Conservation (phyloP, 176 grass and related monocot species). For the Triticum dicoccoides region DNA sequence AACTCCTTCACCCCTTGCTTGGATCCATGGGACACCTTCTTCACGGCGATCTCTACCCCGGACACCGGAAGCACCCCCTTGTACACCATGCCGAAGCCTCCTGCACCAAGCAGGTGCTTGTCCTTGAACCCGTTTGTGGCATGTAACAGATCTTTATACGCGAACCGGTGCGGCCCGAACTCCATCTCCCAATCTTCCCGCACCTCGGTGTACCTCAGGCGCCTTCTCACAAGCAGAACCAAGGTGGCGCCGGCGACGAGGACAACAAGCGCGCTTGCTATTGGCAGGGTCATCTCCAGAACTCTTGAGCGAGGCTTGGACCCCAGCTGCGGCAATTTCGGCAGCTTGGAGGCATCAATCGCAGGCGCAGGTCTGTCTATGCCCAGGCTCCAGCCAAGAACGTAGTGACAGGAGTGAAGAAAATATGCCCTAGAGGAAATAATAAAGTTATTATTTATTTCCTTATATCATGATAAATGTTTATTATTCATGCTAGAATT, state of each 20-base stretch:
- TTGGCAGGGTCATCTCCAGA: not conserved
- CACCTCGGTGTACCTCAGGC: not conserved
- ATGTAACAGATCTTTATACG: not conserved
- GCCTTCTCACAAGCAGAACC: not conserved
- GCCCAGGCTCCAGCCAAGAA: not conserved
- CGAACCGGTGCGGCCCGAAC: not conserved
- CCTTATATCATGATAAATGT: too few species aligned
- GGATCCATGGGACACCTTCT: not conserved
- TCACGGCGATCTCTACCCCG: not conserved
- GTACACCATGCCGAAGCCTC: not conserved
- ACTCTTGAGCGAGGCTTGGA: not conserved
- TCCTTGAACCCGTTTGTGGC: not conserved
- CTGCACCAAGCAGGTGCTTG: not conserved
- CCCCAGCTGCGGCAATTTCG: not conserved
- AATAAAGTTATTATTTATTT: too few species aligned
- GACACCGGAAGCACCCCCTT: not conserved
- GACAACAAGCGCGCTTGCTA: not conserved
- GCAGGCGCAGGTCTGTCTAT: not conserved
- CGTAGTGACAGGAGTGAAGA: not conserved
- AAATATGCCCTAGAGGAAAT: too few species aligned
- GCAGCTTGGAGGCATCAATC: not conserved
- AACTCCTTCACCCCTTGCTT: not conserved
- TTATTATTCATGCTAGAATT: too few species aligned
- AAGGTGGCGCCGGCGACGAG: not conserved
- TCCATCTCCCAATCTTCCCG: not conserved